phyloP scores from a whole-genome alignment of 2,329 filamentous ascomycete genomes.

The Byssochlamys sp. region DNA sequence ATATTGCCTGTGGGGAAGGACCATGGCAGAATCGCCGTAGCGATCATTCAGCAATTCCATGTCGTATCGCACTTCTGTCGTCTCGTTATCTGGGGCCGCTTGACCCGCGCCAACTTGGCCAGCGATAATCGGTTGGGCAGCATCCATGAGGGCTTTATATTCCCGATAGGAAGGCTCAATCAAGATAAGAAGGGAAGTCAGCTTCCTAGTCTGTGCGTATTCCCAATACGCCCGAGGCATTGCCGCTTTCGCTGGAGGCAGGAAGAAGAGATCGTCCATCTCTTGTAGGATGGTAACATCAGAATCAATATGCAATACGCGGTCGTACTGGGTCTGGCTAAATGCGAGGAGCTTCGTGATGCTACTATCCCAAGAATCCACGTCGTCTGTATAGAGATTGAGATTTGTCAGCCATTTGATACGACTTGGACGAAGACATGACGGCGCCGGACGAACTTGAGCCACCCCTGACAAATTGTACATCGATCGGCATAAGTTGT shows the following conservation, averaged over 20 bases:
- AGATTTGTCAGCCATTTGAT: not conserved
- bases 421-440: not conserved
- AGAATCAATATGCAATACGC: constrained; percentile 52
- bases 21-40: constrained; percentile 48
- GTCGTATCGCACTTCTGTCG: constrained; percentile 38
- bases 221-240: constrained; percentile 67
- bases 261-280: constrained; percentile 63
- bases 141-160: constrained; percentile 22
- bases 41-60: constrained; percentile 60
- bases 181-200: constrained; percentile 55
- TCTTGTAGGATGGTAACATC: constrained; percentile 53
- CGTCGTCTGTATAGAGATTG: constrained; percentile 9
- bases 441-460: constrained; percentile 13
- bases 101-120: constrained; percentile 14
- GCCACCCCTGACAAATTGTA: constrained; percentile 23
- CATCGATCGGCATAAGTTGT: constrained; percentile 39
- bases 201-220: constrained; percentile 41
- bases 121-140: constrained; percentile 14
- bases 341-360: constrained; percentile 62
- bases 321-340: constrained; percentile 54
- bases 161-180: constrained; percentile 50
- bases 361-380: constrained; percentile 51
- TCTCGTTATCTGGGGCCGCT: constrained; percentile 9
- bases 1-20: constrained; percentile 56
- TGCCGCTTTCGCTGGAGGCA: constrained; percentile 52